Base-by-base conservation (phyloP, 495 filamentous ascomycete species). In the Amphirosellinia nigrospora region DNA sequence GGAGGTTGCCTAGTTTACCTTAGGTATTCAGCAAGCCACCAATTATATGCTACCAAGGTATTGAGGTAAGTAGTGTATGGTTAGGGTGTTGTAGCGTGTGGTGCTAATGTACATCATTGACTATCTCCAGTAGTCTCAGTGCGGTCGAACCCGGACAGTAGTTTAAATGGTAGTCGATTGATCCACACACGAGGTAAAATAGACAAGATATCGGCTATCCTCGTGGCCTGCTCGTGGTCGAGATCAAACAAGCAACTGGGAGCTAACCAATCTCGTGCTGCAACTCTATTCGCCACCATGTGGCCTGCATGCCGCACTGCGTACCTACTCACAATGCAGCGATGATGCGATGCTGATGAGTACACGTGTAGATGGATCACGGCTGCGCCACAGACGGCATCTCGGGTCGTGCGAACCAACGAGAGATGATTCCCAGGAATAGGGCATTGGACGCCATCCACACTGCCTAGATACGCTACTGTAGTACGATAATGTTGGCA, bases 61-160 rank as follows among this genome's bases (percentile, higher is more conserved):
- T 10, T 23, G 15, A 53, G 4, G 50, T 28, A 53, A 1, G 4
- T 48, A 0, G 45, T 23, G 9, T 23, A 48, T 10, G 5, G 9
- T 52, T 16, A 56, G 28, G 19, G 1, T 56, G 30, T 36, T 56
- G 23, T 58, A 36, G 53, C 30, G 30, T 21, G 13, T 19, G 15
- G 30, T 36, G 53, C 53, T 56, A 56, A 56, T 36, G 53, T 56
- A 34, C 32, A 56, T 38, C 32, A 62, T 62, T 62, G 11, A 64
- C 61, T 28, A 36, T 48, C 26, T 34, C 1, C 2, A 2, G 3
- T 64, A 32, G 53, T 45, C 28, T 63, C 60, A 39, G 39, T 50
- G 61, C 61, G 61, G 61, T 64, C 61, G 61, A 64, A 64, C 61
- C 61, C 61, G n/a, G n/a, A n/a, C n/a, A n/a, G 61, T 64, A 30